Evolutionary conservation across 78 protist species (phyloP).

Genomic region (slime mould (Dictyostelium discoideum)): DNA sequence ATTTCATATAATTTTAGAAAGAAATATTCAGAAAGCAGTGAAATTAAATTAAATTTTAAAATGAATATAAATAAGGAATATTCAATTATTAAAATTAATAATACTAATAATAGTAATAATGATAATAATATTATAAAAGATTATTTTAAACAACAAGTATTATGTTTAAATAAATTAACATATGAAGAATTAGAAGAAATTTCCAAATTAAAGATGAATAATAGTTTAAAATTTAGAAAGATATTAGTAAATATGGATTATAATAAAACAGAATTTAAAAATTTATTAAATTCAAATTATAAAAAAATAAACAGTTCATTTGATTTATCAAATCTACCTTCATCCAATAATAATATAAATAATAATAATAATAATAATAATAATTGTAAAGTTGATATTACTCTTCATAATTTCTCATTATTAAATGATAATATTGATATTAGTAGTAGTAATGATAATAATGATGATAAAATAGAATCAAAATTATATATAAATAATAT

Average conservation of each 20-base stretch:
- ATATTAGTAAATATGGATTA: neutral
- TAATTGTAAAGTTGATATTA: neutral
- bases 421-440: neutral
- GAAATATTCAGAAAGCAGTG: neutral
- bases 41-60: neutral
- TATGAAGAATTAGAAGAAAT: neutral
- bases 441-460: too few relatives aligned
- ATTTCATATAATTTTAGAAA: neutral
- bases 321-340: too few relatives aligned
- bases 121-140: neutral
- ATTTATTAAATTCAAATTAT: too few relatives aligned
- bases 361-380: too few relatives aligned
- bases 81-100: neutral
- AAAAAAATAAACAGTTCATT: too few relatives aligned
- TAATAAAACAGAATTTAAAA: neutral
- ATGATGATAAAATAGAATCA: neutral
- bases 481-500: neutral
- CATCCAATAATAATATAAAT: too few relatives aligned
- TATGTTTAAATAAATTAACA: neutral
- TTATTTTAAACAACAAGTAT: neutral
- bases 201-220: neutral
- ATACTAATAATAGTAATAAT: too few relatives aligned
- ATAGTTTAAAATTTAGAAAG: neutral
- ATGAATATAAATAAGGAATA: neutral
- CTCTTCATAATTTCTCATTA: neutral